phyloP scores from a whole-genome alignment of 306 rosid genomes.

The Parietaria judaica region DNA sequence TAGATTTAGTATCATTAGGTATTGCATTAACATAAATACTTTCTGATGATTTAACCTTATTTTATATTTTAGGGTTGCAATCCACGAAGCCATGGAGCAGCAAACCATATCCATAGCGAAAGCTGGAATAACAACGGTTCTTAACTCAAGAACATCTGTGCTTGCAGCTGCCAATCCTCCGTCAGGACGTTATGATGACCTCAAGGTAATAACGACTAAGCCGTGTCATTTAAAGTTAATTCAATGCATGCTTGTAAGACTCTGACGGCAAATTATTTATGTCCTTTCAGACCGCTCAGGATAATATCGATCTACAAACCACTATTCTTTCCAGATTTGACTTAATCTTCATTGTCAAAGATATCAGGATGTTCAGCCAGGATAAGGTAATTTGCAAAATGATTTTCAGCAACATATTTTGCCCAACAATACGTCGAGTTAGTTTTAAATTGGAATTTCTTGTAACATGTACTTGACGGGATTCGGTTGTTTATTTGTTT shows the following conservation, averaged over 20 bases:
- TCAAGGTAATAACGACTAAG: slow-evolving; percentile 46
- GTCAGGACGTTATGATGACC: slow-evolving; percentile 98
- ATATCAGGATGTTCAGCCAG: slow-evolving; percentile 82
- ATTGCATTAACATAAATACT: background rate
- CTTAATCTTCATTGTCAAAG: slow-evolving; percentile 93
- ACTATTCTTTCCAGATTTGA: slow-evolving; percentile 97
- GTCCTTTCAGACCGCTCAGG: slow-evolving; percentile 87
- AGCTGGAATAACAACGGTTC: slow-evolving; percentile 99
- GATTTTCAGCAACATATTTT: slow-evolving; percentile 6
- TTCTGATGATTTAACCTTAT: slow-evolving; percentile 5
- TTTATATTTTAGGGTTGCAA: slow-evolving; percentile 63
- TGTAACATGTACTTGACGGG: background rate
- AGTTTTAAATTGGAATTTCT: no score
- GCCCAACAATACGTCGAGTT: background rate
- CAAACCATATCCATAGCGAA: slow-evolving; percentile 98
- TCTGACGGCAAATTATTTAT: background rate
- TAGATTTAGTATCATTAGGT: no score
- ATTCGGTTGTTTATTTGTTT: background rate
- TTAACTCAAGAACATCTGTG: slow-evolving; percentile 94
- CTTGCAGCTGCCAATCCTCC: slow-evolving; percentile 99
- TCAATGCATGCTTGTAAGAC: background rate
- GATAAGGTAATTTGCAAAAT: slow-evolving; percentile 59
- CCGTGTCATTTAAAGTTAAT: slow-evolving; percentile 8
- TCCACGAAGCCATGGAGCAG: slow-evolving; percentile 99
- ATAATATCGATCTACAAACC: slow-evolving; percentile 95